Conservation (phyloP, 495 filamentous ascomycete genomes). For the Neurospora sublineolata region DNA sequence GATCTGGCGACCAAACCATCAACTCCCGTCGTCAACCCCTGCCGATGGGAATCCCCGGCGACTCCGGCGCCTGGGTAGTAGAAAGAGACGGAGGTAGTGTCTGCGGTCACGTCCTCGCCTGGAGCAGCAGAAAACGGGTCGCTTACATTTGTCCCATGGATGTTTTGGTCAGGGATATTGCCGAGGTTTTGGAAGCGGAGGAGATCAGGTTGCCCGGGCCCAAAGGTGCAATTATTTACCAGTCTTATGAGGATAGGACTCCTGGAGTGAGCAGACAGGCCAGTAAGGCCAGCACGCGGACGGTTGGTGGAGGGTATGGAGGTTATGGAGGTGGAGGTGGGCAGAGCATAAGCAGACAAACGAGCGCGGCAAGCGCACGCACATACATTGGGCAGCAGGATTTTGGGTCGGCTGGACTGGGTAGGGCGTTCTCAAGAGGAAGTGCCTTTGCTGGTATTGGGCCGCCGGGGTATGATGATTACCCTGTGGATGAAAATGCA, state of each 20-base stretch:
- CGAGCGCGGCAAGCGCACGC: not conserved
- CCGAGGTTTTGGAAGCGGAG: conserved; percentile 52
- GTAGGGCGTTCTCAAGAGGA: not conserved
- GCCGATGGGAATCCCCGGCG: conserved; percentile 61
- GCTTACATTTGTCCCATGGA: conserved; percentile 95
- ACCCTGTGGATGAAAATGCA: not conserved
- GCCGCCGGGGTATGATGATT: not conserved
- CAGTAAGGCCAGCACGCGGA: not conserved
- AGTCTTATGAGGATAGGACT: not conserved
- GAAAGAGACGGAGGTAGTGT: conserved; percentile 68
- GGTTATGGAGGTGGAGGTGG: not conserved
- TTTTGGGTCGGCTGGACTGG: not conserved
- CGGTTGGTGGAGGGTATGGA: not conserved
- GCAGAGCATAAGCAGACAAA: not conserved
- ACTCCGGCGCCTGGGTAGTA: conserved; percentile 89
- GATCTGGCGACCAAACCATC: not conserved
- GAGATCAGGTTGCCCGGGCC: conserved; percentile 43
- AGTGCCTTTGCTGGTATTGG: not conserved
- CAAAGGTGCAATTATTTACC: conserved; percentile 9
- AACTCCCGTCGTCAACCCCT: conserved; percentile 6
- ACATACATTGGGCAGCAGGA: not conserved
- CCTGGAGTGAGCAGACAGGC: not conserved
- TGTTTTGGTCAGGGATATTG: conserved; percentile 73
- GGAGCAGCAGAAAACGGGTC: conserved; percentile 59
- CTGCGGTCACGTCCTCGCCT: conserved; percentile 83